Conservation (phyloP, 306 rosid species). For the Quercus mongolica region DNA sequence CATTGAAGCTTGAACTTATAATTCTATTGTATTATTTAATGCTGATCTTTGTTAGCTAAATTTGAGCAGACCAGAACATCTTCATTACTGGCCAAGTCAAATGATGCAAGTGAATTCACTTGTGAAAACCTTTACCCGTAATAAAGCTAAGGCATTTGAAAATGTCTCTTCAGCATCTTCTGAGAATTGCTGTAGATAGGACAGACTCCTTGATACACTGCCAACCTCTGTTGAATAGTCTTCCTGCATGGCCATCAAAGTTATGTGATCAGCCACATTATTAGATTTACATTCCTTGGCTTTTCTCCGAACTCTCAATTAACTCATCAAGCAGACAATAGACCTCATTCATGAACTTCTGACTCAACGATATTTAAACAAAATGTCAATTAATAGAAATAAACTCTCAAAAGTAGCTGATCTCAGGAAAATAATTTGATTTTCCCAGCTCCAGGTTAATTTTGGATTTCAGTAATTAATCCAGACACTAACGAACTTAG, state of each 20-base stretch:
- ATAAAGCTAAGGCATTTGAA: slow-evolving; percentile 50
- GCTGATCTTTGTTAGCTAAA: background rate
- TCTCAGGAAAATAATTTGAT: background rate
- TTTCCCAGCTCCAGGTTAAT: background rate
- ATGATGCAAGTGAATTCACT: background rate
- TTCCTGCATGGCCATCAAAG: slow-evolving; percentile 56
- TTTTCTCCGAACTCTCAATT: background rate
- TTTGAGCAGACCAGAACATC: background rate
- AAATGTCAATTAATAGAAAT: background rate
- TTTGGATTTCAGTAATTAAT: background rate
- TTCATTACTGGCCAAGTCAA: background rate
- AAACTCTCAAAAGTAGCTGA: background rate
- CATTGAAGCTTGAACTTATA: background rate
- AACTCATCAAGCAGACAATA: background rate
- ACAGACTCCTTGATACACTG: slow-evolving; percentile 91
- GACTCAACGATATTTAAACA: background rate
- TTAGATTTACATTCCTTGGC: background rate
- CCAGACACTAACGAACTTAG: background rate
- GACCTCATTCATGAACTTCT: background rate
- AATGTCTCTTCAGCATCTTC: slow-evolving; percentile 82
- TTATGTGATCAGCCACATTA: slow-evolving; percentile 2
- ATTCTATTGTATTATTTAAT: background rate
- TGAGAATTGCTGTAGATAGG: slow-evolving; percentile 78
- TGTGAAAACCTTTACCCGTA: slow-evolving; percentile 47
- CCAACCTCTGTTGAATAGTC: slow-evolving; percentile 77